These are phyloP conservation scores for Xerocomus nothofagi DNA, from an alignment of 1,284 basidiomycete species.

Conservation along the genomic window DNA sequence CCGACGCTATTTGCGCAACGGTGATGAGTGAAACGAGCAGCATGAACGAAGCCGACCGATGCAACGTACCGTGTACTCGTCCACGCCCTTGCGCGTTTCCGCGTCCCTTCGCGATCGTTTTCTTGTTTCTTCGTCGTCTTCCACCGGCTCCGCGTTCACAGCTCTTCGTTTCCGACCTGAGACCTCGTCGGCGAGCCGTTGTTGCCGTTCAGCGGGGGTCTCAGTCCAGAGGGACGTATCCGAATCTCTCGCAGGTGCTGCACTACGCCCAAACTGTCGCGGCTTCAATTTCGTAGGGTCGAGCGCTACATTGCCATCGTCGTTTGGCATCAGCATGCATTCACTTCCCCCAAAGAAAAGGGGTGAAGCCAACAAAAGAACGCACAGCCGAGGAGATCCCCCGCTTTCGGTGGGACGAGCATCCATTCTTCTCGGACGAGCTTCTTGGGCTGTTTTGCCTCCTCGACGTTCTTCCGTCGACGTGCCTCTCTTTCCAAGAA, in stretches of 20 bases:
- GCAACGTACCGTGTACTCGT: slow-evolving; percentile 74
- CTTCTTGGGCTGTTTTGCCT: slow-evolving; percentile 71
- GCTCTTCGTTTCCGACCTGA: slow-evolving; percentile 78
- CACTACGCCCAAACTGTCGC: slow-evolving; percentile 74
- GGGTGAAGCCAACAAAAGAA: slow-evolving; percentile 22
- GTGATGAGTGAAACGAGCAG: not conserved
- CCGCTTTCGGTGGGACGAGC: slow-evolving; percentile 83
- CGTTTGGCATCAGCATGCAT: not conserved
- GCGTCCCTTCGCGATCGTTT: slow-evolving; percentile 70
- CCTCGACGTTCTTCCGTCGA: slow-evolving; percentile 65
- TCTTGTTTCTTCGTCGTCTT: slow-evolving; percentile 33
- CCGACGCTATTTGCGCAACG: slow-evolving; percentile 50
- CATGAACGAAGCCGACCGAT: not conserved
- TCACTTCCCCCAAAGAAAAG: not conserved
- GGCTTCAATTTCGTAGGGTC: slow-evolving; percentile 73
- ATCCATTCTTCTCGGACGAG: slow-evolving; percentile 91
- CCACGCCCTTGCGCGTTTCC: slow-evolving; percentile 67
- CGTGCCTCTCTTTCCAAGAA: slow-evolving; percentile 83
- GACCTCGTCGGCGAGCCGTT: slow-evolving; percentile 84
- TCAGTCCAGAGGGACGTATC: slow-evolving; percentile 87
- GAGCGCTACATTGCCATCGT: slow-evolving; percentile 46
- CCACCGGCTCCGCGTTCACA: slow-evolving; percentile 47
- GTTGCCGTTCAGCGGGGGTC: slow-evolving; percentile 84
- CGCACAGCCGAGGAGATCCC: slow-evolving; percentile 74
- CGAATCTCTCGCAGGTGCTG: slow-evolving; percentile 43